Evolutionary conservation across 2,329 filamentous ascomycete genomes (phyloP).

Genomic region (Gliomastix tumulicola): DNA sequence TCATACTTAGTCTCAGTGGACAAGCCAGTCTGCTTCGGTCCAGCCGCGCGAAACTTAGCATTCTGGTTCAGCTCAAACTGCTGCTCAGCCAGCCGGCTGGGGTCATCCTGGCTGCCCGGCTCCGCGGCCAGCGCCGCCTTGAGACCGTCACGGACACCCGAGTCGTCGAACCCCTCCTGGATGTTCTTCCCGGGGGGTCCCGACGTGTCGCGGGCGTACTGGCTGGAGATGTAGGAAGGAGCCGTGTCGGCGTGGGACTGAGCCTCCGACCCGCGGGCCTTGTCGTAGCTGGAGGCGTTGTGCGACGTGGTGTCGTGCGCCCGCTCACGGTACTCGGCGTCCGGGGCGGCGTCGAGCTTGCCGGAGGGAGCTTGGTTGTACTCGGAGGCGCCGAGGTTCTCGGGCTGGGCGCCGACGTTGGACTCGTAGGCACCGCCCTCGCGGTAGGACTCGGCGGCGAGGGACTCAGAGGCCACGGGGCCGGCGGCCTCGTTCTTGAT

Average conservation of each 20-base stretch:
- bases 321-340: conserved; percentile 15
- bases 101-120: conserved; percentile 40
- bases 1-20: conserved; percentile 20
- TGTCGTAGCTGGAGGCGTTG: conserved; percentile 1
- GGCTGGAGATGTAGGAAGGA: conserved; percentile 28
- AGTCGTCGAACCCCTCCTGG: conserved; percentile 25
- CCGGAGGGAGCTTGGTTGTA: too few species aligned
- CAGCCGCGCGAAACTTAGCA: conserved; percentile 12
- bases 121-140: conserved; percentile 31
- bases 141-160: conserved; percentile 23
- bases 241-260: conserved; percentile 16
- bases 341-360: background rate
- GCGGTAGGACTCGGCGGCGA: conserved; percentile 66
- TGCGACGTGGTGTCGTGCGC: conserved; percentile 39
- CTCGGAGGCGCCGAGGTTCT: conserved; percentile 13
- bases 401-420: conserved; percentile 42
- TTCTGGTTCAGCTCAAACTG: conserved; percentile 24
- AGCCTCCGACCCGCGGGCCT: conserved; percentile 5
- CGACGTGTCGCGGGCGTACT: conserved; percentile 17
- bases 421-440: conserved; percentile 52
- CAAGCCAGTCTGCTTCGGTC: conserved; percentile 15
- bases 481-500: conserved; percentile 55
- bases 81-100: conserved; percentile 34
- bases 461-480: conserved; percentile 57
- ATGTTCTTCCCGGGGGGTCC: conserved; percentile 37